phyloP scores from a whole-genome alignment of 2,329 filamentous ascomycete species.

The Mariannaea sp. region DNA sequence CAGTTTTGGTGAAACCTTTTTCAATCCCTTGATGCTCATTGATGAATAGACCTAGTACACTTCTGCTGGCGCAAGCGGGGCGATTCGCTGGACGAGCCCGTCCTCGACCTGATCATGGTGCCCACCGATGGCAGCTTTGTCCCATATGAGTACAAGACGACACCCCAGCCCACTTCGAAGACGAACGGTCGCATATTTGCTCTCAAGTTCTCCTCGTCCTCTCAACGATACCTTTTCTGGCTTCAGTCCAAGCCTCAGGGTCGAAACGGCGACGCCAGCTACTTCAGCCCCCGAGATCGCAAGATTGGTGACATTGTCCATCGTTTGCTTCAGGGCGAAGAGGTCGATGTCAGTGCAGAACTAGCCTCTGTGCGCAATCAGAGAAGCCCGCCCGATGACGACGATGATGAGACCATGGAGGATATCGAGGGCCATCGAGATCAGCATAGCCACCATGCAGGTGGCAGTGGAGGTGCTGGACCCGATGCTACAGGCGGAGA shows the following conservation, averaged over 20 bases:
- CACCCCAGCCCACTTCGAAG: constrained; percentile 62
- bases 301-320: constrained; percentile 90
- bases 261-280: constrained; percentile 69
- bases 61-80: constrained; percentile 94
- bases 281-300: constrained; percentile 82
- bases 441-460: constrained; percentile 60
- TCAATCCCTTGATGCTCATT: constrained; percentile 2
- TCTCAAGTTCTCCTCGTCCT: constrained; percentile 92
- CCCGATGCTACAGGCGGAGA: constrained; percentile 89
- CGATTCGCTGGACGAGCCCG: constrained; percentile 71
- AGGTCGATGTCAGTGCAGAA: constrained; percentile 77
- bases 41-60: constrained; percentile 76
- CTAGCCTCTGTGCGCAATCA: constrained; percentile 65
- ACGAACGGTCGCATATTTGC: constrained; percentile 90
- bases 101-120: constrained; percentile 92
- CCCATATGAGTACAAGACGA: constrained; percentile 70
- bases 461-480: constrained; percentile 79
- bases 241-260: constrained; percentile 87
- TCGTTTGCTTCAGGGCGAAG: constrained; percentile 82
- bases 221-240: constrained; percentile 93
- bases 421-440: constrained; percentile 72
- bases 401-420: constrained; percentile 58
- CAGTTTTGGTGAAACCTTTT: constrained; percentile 20
- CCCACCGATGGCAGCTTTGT: constrained; percentile 86
- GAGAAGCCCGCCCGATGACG: constrained; percentile 58